Evolutionary conservation across 23 red algal species (phyloP).

Genomic region (Gracilaria caudata): DNA sequence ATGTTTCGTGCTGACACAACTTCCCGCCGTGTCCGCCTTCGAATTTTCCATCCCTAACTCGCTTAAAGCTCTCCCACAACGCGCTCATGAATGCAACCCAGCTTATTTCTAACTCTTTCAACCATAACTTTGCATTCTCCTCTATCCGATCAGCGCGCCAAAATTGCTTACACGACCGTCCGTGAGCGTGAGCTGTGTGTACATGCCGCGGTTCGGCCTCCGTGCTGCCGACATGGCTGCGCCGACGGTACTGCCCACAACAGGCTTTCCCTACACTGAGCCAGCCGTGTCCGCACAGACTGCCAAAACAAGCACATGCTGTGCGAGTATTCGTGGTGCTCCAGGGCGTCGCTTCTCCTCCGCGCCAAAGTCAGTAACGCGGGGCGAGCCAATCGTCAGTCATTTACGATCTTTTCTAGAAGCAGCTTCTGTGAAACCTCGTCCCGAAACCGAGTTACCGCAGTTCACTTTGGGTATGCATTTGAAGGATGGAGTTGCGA

Average conservation of each 20-base stretch:
- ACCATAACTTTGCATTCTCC: background rate
- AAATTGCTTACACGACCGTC: background rate
- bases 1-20: background rate
- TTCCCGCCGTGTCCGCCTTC: background rate
- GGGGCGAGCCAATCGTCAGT: background rate
- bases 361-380: background rate
- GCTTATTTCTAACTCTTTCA: background rate
- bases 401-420: constrained; percentile 10
- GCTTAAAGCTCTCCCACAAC: background rate
- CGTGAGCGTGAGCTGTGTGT: background rate
- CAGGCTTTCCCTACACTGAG: background rate
- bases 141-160: background rate
- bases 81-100: background rate
- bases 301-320: constrained; percentile 1
- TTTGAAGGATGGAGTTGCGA: constrained; percentile 13
- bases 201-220: constrained; percentile 13
- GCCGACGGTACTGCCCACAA: background rate
- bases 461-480: constrained; percentile 15
- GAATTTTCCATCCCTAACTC: background rate
- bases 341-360: constrained; percentile 2
- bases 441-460: background rate
- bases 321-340: background rate
- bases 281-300: constrained; percentile 1
- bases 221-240: constrained; percentile 3
- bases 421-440: background rate